Evolutionary conservation across 1,284 basidiomycete species (phyloP).

Genomic region (Ceratobasidium sp.): DNA sequence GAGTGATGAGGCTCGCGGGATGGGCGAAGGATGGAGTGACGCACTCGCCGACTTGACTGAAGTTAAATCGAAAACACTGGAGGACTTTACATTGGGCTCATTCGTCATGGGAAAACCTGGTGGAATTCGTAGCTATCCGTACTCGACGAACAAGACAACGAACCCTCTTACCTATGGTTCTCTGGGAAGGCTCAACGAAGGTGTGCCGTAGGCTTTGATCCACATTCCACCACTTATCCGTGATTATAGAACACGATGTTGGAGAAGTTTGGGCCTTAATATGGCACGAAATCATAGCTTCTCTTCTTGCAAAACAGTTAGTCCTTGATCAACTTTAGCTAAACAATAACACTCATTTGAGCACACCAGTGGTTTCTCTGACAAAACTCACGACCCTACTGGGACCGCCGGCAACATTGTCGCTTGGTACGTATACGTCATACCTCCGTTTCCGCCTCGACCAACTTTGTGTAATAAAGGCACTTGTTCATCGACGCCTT

Average conservation of each 20-base stretch:
- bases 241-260: constrained; percentile 19
- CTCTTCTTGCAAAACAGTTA: constrained; percentile 24
- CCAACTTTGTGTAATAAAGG: background rate
- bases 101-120: background rate
- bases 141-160: constrained; percentile 26
- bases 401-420: constrained; percentile 33
- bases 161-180: constrained; percentile 26
- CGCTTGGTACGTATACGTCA: constrained; percentile 12
- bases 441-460: background rate
- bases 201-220: background rate
- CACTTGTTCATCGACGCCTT: constrained; percentile 35
- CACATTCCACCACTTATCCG: background rate
- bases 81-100: constrained; percentile 28
- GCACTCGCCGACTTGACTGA: constrained; percentile 19
- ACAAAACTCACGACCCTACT: background rate
- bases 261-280: constrained; percentile 38
- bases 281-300: constrained; percentile 25
- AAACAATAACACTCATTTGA: background rate
- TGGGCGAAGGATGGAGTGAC: constrained; percentile 39
- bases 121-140: constrained; percentile 28
- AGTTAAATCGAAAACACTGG: background rate
- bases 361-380: constrained; percentile 30
- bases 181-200: background rate
- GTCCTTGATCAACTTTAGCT: background rate
- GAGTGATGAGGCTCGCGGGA: constrained; percentile 35